Evolutionary conservation across 2,329 filamentous ascomycete genomes (phyloP).

Genomic region (Neocucurbitaria cava): DNA sequence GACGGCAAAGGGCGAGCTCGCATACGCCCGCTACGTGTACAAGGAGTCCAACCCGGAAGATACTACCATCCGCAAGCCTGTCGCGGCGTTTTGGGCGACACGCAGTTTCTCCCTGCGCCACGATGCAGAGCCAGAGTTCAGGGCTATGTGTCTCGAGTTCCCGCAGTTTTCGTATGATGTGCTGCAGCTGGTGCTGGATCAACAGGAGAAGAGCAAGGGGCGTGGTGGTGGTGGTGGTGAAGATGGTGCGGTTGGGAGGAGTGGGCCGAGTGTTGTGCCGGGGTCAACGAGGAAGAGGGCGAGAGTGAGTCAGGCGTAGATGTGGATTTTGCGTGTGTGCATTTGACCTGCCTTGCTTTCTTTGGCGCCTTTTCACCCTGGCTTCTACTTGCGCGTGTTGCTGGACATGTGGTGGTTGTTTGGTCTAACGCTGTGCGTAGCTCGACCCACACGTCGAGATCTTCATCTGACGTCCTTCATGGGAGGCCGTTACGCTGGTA

Average conservation of each 20-base stretch:
- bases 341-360: slow-evolving; percentile 5
- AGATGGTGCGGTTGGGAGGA: slow-evolving; percentile 25
- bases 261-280: slow-evolving; percentile 48
- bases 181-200: slow-evolving; percentile 68
- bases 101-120: slow-evolving; percentile 80
- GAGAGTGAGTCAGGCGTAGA: slow-evolving; percentile 37
- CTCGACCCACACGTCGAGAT: not conserved
- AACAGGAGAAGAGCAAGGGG: slow-evolving; percentile 56
- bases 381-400: not conserved
- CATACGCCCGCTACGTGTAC: slow-evolving; percentile 91
- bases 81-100: slow-evolving; percentile 90
- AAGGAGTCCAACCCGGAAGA: slow-evolving; percentile 75
- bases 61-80: slow-evolving; percentile 75
- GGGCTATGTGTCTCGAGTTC: slow-evolving; percentile 82
- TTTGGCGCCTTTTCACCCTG: not conserved
- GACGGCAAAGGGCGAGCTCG: slow-evolving; percentile 87
- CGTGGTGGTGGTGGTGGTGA: slow-evolving; percentile 20
- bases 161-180: slow-evolving; percentile 95
- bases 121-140: slow-evolving; percentile 87
- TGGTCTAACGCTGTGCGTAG: not conserved
- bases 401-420: not conserved
- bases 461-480: not conserved
- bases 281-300: slow-evolving; percentile 43
- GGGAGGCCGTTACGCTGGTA: not conserved
- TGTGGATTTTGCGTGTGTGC: not conserved